phyloP scores from a whole-genome alignment of 768 basidiomycete genomes.

The Auriscalpium microsporum region DNA sequence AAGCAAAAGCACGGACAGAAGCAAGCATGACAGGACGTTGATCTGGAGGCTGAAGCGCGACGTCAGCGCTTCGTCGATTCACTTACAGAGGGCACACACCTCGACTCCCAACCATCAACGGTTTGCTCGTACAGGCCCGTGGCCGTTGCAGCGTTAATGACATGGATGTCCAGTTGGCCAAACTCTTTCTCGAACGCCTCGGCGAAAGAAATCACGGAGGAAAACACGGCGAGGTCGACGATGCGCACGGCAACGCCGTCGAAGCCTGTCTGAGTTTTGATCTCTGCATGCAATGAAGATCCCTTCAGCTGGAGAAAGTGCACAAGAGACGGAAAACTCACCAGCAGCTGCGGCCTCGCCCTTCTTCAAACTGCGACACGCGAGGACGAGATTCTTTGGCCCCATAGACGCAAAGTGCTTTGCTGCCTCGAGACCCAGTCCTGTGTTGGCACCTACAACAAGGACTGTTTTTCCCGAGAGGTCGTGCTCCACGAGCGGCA shows the following conservation, averaged over 20 bases:
- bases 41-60: constrained; percentile 33
- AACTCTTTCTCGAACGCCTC: background rate
- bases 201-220: constrained; percentile 17
- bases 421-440: constrained; percentile 11
- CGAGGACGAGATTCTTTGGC: constrained; percentile 9
- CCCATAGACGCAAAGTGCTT: constrained; percentile 14
- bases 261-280: constrained; percentile 10
- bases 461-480: constrained; percentile 14
- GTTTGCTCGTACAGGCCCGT: constrained; percentile 20
- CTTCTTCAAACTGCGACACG: constrained; percentile 5
- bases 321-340: background rate
- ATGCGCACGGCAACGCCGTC: constrained; percentile 14
- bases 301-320: no score
- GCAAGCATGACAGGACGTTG: constrained; percentile 33
- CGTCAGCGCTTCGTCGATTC: no score
- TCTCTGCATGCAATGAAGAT: constrained; percentile 5
- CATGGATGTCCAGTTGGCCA: constrained; percentile 14
- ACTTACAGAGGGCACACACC: constrained; percentile 9
- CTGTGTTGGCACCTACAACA: constrained; percentile 13
- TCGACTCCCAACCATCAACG: constrained; percentile 21
- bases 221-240: constrained; percentile 19
- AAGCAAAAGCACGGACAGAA: constrained; percentile 34
- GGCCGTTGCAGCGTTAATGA: constrained; percentile 18
- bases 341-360: constrained; percentile 7
- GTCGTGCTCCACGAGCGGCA: constrained; percentile 3